Percentiles rank a stretch among this genome's conserved stretches.
phyloP scores from a whole-genome alignment of 225 moss, liverwort and hornwort genomes.

The Physcomitrium patens region DNA sequence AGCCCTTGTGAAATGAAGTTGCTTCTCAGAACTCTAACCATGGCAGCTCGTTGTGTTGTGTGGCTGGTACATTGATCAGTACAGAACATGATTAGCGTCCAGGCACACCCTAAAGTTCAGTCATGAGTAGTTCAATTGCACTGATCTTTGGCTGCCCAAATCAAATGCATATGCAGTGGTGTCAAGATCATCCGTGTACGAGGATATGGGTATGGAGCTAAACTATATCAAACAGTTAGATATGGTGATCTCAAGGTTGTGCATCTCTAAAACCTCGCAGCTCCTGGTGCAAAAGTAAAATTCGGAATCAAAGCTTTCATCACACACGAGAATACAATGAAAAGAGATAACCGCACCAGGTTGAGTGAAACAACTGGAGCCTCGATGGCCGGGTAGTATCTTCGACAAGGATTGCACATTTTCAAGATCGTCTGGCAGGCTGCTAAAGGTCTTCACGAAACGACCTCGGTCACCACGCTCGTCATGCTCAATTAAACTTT shows the following conservation, averaged over 20 bases:
- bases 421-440: background rate
- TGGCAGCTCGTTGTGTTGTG: background rate
- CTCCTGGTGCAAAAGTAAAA: background rate
- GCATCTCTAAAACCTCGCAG: background rate
- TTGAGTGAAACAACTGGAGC: conserved; percentile 1
- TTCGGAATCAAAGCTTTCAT: too few species aligned
- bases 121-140: too few species aligned
- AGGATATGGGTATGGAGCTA: too few species aligned
- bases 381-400: background rate
- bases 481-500: background rate
- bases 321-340: too few species aligned
- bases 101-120: background rate
- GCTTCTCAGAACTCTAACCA: background rate
- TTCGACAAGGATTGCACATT: conserved; percentile 4
- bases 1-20: background rate
- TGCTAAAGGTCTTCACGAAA: conserved; percentile 2
- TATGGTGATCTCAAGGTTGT: background rate
- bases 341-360: background rate
- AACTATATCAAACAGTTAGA: background rate
- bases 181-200: too few species aligned
- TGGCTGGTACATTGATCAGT: background rate
- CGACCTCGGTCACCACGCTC: conserved; percentile 4
- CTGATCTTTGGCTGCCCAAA: too few species aligned
- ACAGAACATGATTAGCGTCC: background rate
- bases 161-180: too few species aligned